Evolutionary conservation across 116 monocot genomes (phyloP), one percentile per base, ranked within the genome.

Genomic region (Papilionanthe hybrid): DNA sequence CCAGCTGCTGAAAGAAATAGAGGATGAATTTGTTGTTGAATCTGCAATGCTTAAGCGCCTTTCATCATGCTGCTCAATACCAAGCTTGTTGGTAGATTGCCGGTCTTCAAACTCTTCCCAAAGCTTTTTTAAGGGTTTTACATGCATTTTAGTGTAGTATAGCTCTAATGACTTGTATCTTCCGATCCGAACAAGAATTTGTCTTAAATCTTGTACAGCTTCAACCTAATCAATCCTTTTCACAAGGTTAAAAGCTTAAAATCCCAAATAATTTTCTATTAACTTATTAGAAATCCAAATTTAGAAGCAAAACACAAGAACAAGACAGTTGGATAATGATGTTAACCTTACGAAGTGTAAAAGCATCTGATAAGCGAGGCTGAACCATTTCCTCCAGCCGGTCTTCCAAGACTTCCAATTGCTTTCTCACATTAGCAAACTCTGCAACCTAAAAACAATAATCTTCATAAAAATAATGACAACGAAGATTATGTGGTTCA

Each of bases 361-460:
- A 86, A 76, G 98, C 91, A 85, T 98, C 94, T 47, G 82, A 83
- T 42, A 98, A 80, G 82, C 87, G 98, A 84, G 98, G 94, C 68
- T 89, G 91, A 78, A 93, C 98, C 98, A 98, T 94, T 83, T 94
- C 91, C 67, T 98, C 98, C 20, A 98, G 83, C 82, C 98, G 88
- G 47, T 98, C 94, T 84, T 98, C 98, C 74, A 98, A 83, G 19
- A 94, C 98, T 89, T 92, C 93, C 71, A 98, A 87, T 71, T 94
- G 94, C 89, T 93, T 94, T 82, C 97, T 92, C 72, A 98, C 92
- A 84, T 98, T 98, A n/a, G 98, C 98, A 84, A 98, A 98, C 85
- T 98, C 98, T 19, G 98, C 98, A 84, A 98, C 98, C 98, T 98
- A 82, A 77, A 72, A 78, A 37, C 45, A 78, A 69, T 53, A 19